Percentiles rank a stretch among this genome's conserved stretches.
These are phyloP conservation scores for Colletotrichum gigasporum DNA, from an alignment of 2,329 filamentous ascomycete species.

Conservation along the genomic window DNA sequence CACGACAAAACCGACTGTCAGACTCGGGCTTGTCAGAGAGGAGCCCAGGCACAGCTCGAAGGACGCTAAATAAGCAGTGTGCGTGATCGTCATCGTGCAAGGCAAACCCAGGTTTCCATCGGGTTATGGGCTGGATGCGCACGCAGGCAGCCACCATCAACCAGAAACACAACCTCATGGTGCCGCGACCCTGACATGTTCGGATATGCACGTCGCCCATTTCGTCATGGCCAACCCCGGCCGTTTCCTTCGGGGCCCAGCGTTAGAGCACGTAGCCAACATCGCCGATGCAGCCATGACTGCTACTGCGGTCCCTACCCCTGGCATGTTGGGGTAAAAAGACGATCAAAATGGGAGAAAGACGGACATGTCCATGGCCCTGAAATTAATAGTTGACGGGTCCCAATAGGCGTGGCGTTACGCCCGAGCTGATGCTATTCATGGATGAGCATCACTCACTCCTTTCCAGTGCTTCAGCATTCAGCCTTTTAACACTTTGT, in stretches of 20 bases:
- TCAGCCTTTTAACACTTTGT: neutral
- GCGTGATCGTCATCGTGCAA: conserved; percentile 19
- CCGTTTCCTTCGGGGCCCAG: neutral
- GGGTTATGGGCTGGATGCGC: neutral
- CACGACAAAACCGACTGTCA: too few relatives aligned
- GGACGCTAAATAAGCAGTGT: conserved; percentile 10
- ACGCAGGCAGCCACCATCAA: conserved; percentile 10
- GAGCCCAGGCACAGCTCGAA: neutral
- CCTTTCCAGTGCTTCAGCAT: neutral
- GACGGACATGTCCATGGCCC: neutral
- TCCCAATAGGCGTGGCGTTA: conserved; percentile 10
- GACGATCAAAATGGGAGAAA: neutral
- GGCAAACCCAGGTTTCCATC: neutral
- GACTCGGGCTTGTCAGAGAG: neutral
- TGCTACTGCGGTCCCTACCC: neutral
- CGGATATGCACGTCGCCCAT: conserved; percentile 22
- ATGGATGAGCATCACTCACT: neutral
- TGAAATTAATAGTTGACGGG: neutral
- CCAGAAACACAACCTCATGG: conserved; percentile 8
- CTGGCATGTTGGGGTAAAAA: neutral
- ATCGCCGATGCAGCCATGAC: neutral
- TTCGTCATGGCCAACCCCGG: neutral
- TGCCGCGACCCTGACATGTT: conserved; percentile 24
- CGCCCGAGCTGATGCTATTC: conserved; percentile 20
- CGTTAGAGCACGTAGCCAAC: neutral